phyloP scores from a whole-genome alignment of 768 basidiomycete genomes.

The Phylloporus sp. region DNA sequence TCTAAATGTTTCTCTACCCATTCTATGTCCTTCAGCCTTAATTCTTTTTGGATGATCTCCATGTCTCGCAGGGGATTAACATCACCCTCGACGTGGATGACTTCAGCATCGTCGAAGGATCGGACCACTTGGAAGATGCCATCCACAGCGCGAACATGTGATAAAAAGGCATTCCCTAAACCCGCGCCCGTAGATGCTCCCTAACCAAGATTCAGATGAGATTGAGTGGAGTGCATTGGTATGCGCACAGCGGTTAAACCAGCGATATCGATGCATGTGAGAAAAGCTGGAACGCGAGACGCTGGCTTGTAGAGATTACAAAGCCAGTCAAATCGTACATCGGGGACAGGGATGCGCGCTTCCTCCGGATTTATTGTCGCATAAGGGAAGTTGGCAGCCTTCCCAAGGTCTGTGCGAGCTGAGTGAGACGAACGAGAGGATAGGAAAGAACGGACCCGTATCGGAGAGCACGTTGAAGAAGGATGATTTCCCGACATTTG shows the following conservation, averaged over 20 bases:
- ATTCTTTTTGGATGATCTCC: constrained; percentile 93
- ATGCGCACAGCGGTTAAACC: constrained; percentile 83
- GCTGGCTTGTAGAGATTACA: constrained; percentile 86
- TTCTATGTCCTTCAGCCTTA: constrained; percentile 95
- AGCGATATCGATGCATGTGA: constrained; percentile 98
- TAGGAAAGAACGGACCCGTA: constrained; percentile 54
- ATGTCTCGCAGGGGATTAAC: constrained; percentile 95
- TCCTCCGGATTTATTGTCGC: constrained; percentile 92
- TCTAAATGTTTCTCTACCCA: constrained; percentile 96
- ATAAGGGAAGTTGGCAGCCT: constrained; percentile 97
- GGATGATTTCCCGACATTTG: constrained; percentile 98
- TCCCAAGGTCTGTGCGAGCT: constrained; percentile 65
- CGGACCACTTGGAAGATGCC: constrained; percentile 99
- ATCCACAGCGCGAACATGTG: constrained; percentile 96
- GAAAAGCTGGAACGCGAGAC: constrained; percentile 84
- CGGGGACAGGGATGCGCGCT: constrained; percentile 95
- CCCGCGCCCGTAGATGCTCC: constrained; percentile 98
- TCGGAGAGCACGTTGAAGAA: constrained; percentile 97
- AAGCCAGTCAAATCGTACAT: constrained; percentile 92
- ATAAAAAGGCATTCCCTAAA: constrained; percentile 95
- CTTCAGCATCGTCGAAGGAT: constrained; percentile 98
- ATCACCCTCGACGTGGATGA: constrained; percentile 98
- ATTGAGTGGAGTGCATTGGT: not conserved
- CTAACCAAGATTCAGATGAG: constrained; percentile 34
- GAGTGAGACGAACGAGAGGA: not conserved